Percentiles rank a stretch among this genome's conserved stretches.
Evolutionary conservation across 2,329 filamentous ascomycete genomes (phyloP).

Genomic region (Lasiodiplodia theobromae): DNA sequence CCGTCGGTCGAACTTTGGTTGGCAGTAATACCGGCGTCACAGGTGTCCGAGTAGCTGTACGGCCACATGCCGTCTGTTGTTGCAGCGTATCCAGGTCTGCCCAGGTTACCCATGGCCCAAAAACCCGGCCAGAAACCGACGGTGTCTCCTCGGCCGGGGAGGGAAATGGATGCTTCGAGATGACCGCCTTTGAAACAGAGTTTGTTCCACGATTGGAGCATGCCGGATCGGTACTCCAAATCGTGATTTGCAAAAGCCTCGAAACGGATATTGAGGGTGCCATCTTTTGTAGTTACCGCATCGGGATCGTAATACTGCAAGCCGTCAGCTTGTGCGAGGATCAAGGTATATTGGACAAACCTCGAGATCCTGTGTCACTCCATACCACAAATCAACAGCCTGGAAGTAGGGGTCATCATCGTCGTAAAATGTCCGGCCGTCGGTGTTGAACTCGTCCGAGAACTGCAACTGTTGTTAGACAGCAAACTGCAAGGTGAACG

Average conservation of each 20-base stretch:
- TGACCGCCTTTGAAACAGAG: slow-evolving; percentile 75
- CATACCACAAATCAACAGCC: slow-evolving; percentile 75
- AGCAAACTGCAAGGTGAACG: too few species aligned
- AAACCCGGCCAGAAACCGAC: slow-evolving; percentile 78
- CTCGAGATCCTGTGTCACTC: slow-evolving; percentile 73
- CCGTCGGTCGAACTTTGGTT: slow-evolving; percentile 75
- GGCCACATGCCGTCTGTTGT: slow-evolving; percentile 78
- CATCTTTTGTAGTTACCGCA: slow-evolving; percentile 67
- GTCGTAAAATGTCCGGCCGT: slow-evolving; percentile 73
- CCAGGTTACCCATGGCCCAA: slow-evolving; percentile 78
- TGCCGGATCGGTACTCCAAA: slow-evolving; percentile 73
- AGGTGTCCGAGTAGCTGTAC: slow-evolving; percentile 73
- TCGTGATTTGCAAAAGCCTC: slow-evolving; percentile 70
- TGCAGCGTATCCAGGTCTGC: slow-evolving; percentile 71
- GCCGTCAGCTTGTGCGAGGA: neutral
- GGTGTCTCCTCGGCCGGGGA: slow-evolving; percentile 71
- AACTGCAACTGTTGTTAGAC: slow-evolving; percentile 54
- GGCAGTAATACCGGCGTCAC: slow-evolving; percentile 73
- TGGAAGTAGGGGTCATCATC: slow-evolving; percentile 74
- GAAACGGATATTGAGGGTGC: slow-evolving; percentile 69
- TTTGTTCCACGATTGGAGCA: slow-evolving; percentile 78
- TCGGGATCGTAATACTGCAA: slow-evolving; percentile 74
- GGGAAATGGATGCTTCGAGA: slow-evolving; percentile 72
- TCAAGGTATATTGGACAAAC: slow-evolving; percentile 41
- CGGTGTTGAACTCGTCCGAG: slow-evolving; percentile 74